Conservation (phyloP, 148 eudicot genomes). For the Cornus suecica region DNA sequence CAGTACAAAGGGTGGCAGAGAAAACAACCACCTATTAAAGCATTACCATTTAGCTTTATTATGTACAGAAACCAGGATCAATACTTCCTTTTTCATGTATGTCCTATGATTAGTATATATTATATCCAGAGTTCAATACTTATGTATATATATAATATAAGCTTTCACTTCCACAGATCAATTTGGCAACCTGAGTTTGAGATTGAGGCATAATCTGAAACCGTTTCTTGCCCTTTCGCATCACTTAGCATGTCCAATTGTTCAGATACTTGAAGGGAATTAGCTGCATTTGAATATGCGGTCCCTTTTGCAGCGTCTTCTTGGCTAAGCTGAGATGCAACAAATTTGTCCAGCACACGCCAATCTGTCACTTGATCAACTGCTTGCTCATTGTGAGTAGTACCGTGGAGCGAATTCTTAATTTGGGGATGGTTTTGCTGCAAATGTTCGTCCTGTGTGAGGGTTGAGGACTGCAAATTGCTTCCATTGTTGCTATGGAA, state of each 20-base stretch:
- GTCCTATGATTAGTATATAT: conserved; percentile 5
- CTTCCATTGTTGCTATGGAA: conserved; percentile 10
- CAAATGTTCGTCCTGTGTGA: conserved; percentile 27
- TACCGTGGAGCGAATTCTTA: conserved; percentile 23
- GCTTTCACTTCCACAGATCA: conserved; percentile 61
- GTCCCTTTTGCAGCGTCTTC: conserved; percentile 38
- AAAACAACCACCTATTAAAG: not conserved
- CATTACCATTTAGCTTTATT: conserved; percentile 26
- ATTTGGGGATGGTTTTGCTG: conserved; percentile 22
- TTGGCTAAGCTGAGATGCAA: conserved; percentile 79
- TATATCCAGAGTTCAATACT: not conserved
- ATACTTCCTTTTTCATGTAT: conserved; percentile 17
- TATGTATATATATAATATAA: not conserved
- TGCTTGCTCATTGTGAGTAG: conserved; percentile 26
- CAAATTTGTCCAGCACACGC: conserved; percentile 79
- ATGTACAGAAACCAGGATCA: conserved; percentile 42
- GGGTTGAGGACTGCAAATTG: conserved; percentile 20
- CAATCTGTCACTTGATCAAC: conserved; percentile 70
- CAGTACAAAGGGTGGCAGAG: conserved; percentile 5
- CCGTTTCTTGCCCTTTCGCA: conserved; percentile 31
- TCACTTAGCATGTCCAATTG: conserved; percentile 37
- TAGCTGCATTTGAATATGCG: conserved; percentile 22
- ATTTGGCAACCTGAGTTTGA: conserved; percentile 51
- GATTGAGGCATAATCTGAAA: conserved; percentile 43
- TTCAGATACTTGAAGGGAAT: conserved; percentile 40